Conservation (phyloP, 2,329 filamentous ascomycete species). For the Penicillium sclerotigenum region DNA sequence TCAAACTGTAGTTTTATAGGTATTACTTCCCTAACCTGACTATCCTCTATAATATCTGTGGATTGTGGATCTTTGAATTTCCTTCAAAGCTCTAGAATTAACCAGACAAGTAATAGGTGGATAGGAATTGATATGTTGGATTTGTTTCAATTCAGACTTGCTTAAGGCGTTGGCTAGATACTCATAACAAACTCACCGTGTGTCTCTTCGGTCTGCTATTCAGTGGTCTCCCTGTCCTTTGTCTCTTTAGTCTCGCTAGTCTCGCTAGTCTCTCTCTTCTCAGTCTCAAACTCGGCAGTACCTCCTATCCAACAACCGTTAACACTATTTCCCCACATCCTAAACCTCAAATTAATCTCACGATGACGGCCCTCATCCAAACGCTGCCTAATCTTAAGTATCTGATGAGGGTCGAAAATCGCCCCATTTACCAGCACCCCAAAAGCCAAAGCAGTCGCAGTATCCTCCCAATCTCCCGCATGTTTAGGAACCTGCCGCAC, state of each 20-base stretch:
- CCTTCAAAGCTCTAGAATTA: background rate
- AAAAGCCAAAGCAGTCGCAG: slow-evolving; percentile 12
- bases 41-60: background rate
- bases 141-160: background rate
- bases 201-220: background rate
- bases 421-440: background rate
- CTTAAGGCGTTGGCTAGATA: background rate
- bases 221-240: background rate
- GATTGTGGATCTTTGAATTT: too few relatives aligned
- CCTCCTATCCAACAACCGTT: slow-evolving; percentile 14
- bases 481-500: slow-evolving; percentile 12
- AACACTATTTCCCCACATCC: background rate
- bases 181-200: background rate
- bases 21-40: background rate
- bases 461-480: slow-evolving; percentile 12
- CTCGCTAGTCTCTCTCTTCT: background rate
- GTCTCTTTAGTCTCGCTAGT: background rate
- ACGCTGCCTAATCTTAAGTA: slow-evolving; percentile 2
- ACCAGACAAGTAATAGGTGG: background rate
- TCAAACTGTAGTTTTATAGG: background rate
- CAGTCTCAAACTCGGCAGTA: background rate
- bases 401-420: background rate
- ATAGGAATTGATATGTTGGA: background rate
- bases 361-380: background rate
- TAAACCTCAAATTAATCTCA: slow-evolving; percentile 6